Percentiles rank a stretch among this genome's conserved stretches.
phyloP scores from a whole-genome alignment of 805 yeast species.

The Yamadazyma philogaea region DNA sequence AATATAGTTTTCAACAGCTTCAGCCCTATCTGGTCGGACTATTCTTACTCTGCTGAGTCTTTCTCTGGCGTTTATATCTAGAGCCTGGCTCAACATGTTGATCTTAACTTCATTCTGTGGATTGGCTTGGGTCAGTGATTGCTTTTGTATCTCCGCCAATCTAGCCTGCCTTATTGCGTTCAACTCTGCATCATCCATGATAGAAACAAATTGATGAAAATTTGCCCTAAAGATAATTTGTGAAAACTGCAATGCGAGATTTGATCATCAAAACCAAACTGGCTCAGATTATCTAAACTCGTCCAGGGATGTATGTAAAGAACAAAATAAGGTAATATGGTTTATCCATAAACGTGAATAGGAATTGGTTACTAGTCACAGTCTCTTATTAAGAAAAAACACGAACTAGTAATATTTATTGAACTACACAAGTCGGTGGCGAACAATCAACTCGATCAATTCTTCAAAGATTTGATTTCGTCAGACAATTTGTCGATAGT shows the following conservation, averaged over 20 bases:
- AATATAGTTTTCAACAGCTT: conserved; percentile 79
- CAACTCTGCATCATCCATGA: conserved; percentile 83
- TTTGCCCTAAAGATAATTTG: background rate
- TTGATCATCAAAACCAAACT: background rate
- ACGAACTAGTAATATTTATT: background rate
- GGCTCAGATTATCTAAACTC: too few relatives aligned
- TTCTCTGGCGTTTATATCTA: conserved; percentile 83
- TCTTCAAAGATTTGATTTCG: conserved; percentile 50
- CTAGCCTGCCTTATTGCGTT: conserved; percentile 93
- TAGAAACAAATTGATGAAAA: background rate
- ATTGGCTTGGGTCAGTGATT: conserved; percentile 22
- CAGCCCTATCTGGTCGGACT: conserved; percentile 89
- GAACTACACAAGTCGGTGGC: background rate
- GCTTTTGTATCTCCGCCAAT: conserved; percentile 72
- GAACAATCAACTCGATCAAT: conserved; percentile 22
- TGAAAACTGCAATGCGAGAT: background rate
- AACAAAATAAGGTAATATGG: too few relatives aligned
- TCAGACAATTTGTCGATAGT: conserved; percentile 47
- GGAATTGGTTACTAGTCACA: too few relatives aligned
- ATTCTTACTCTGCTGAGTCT: conserved; percentile 80
- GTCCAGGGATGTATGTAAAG: too few relatives aligned
- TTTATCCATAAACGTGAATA: too few relatives aligned
- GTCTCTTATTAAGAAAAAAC: too few relatives aligned
- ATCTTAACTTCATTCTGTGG: conserved; percentile 39
- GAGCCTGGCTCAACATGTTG: conserved; percentile 57